Base-by-base conservation (phyloP, 306 rosid species). In the Inga laurina region DNA sequence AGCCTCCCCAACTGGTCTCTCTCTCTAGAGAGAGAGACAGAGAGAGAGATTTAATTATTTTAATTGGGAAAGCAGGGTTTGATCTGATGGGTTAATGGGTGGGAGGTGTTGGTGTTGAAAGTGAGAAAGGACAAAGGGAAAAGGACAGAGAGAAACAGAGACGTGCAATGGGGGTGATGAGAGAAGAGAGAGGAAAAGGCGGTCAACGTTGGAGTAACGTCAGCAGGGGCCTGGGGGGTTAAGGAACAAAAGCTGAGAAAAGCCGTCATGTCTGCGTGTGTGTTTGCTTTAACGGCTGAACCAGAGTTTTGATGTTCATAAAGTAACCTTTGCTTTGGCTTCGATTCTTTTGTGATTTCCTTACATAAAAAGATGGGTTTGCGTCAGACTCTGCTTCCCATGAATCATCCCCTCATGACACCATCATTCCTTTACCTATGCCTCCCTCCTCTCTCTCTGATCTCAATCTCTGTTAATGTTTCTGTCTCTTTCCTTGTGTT, bases 231-330 rank as follows among this genome's bases (percentile, higher is more conserved):
- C 24, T 30, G 69, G 73, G 85, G 46, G 48, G 85, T 74, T 24
- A 75, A 86, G 88, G 82, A 93, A 89, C 92, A 91, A 91, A 91
- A 87, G 85, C 93, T 88, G 92, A 83, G 90, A 82, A 91, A 93
- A 90, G 92, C 92, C 95, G 90, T 90, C 91, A 82, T 93, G 90
- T 90, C 87, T 79, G 61, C 44, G 49, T 41, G 75, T 21, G 72
- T 67, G 72, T 43, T 80, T 74, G 66, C 91, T 91, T 87, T 90
- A 91, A 91, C 92, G 91, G 90, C 88, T 90, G 10, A 82, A 81
- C 15, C 80, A 78, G 75, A 70, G 78, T 22, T 64, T 27, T 14
- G 75, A 75, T 71, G 85, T 64, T 22, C 14, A 66, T 0, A 46
- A 81, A 80, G 45, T 27, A 67, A 61, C 80, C 69, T 66, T 43